Conservation (phyloP, 2,329 filamentous ascomycete species). For the Apiospora phragmitis region DNA sequence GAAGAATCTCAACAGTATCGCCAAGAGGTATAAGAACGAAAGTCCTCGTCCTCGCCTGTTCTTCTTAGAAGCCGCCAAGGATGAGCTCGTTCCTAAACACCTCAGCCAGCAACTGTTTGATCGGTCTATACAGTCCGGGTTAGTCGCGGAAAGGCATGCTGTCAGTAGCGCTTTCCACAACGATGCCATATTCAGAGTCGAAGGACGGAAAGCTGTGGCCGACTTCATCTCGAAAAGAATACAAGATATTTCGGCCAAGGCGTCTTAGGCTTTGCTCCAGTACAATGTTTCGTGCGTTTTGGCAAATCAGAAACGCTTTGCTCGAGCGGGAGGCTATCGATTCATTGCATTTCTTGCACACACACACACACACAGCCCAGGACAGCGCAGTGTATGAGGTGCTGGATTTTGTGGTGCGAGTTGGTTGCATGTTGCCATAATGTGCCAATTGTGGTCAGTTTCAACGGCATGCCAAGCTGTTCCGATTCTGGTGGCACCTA, state of each 20-base stretch:
- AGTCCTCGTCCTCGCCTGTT: constrained; percentile 39
- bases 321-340: neutral
- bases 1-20: constrained; percentile 49
- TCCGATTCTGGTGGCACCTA: neutral
- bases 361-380: neutral
- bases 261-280: neutral
- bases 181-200: constrained; percentile 49
- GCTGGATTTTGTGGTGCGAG: neutral
- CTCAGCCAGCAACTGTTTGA: constrained; percentile 48
- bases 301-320: neutral
- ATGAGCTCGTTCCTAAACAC: constrained; percentile 57
- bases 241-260: neutral
- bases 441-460: too few species aligned
- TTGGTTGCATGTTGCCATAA: neutral
- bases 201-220: constrained; percentile 46
- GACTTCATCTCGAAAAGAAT: constrained; percentile 36
- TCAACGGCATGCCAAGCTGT: neutral
- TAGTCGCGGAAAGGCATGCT: constrained; percentile 45
- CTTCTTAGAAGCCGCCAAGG: constrained; percentile 57
- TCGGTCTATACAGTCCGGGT: constrained; percentile 47
- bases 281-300: neutral
- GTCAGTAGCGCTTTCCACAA: constrained; percentile 57
- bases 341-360: neutral
- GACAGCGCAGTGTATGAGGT: neutral
- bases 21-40: constrained; percentile 28